Conservation (phyloP, 2,329 filamentous ascomycete genomes). For the Phialophora chinensis region DNA sequence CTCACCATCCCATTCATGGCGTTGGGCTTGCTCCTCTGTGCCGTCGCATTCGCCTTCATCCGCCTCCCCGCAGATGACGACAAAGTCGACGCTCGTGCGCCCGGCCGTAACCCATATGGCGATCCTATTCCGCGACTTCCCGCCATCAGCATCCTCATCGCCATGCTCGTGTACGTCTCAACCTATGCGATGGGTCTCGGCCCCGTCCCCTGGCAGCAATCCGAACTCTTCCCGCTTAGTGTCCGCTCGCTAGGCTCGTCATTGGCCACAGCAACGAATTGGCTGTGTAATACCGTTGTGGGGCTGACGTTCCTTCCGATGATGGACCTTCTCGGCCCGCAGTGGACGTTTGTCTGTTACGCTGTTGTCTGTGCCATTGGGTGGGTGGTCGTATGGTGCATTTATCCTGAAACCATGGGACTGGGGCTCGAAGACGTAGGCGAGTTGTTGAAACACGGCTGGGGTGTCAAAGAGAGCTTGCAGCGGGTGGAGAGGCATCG, state of each 20-base stretch:
- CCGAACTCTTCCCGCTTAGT: constrained; percentile 78
- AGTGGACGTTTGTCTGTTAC: constrained; percentile 83
- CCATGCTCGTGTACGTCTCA: constrained; percentile 83
- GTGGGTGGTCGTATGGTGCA: constrained; percentile 70
- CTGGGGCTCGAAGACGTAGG: constrained; percentile 81
- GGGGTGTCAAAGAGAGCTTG: constrained; percentile 67
- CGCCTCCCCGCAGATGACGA: constrained; percentile 38
- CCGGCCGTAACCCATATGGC: constrained; percentile 27
- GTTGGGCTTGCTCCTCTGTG: constrained; percentile 71
- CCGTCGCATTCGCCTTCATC: constrained; percentile 73
- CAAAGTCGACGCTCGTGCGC: constrained; percentile 5
- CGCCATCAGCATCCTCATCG: constrained; percentile 67
- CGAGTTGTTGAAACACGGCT: constrained; percentile 71
- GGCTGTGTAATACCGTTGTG: constrained; percentile 84
- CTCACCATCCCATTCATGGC: constrained; percentile 86
- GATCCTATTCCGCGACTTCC: constrained; percentile 48
- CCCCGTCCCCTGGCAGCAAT: constrained; percentile 96
- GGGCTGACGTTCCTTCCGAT: constrained; percentile 87
- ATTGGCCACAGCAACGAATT: constrained; percentile 76
- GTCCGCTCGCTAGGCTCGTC: constrained; percentile 68
- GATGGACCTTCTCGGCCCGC: constrained; percentile 76
- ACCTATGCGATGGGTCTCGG: constrained; percentile 86
- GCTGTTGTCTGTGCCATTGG: constrained; percentile 71
- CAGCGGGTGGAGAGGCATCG: constrained; percentile 32
- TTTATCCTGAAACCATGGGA: constrained; percentile 87